Evolutionary conservation across 148 eudicot genomes (phyloP), one percentile per base, ranked within the genome.

Genomic region (Limonium bicolor): DNA sequence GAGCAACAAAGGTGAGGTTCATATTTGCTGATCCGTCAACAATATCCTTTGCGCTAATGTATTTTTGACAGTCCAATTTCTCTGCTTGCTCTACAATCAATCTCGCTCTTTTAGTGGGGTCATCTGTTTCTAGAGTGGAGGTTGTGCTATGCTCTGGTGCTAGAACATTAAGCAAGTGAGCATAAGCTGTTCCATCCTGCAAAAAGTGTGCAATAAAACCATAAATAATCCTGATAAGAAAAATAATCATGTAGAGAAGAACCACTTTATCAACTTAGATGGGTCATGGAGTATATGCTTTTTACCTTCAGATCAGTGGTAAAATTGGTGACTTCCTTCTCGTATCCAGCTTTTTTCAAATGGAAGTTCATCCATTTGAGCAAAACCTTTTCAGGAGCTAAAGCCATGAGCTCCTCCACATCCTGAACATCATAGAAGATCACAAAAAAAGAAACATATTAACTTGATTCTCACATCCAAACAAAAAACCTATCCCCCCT

Each of bases 151-250:
- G 74, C 64, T 83, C 87, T 4, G 94, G 94, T 21, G 84, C 94
- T 36, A 83, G 87, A 44, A 72, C 84, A 47, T 76, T 83, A 23
- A 83, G 86, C 64, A 83, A 63, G 60, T 73, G 80, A 59, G 94
- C 87, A 54, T 83, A 83, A 30, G 94, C 94, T 63, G 65, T 87
- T 55, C 94, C 94, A 52, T 83, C 94, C 94, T 83, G 73, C 24
- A 63, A 54, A 37, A 10, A 13, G 13, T n/a, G n/a, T n/a, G 78
- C 60, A 43, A 7, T 4, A 12, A 15, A 43, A 4, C 3, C 30
- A 43, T 43, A 21, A 16, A 44, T 53, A 23, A 51, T 9, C 3
- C 10, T 10, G 7, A 20, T 12, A 16, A 17, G 22, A 4, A 1
- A n/a, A n/a, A n/a, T n/a, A n/a, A n/a, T n/a, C n/a, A n/a, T n/a